These are phyloP conservation scores for Wickerhamomyces canadensis DNA, from an alignment of 805 yeast species.

Conservation along the genomic window DNA sequence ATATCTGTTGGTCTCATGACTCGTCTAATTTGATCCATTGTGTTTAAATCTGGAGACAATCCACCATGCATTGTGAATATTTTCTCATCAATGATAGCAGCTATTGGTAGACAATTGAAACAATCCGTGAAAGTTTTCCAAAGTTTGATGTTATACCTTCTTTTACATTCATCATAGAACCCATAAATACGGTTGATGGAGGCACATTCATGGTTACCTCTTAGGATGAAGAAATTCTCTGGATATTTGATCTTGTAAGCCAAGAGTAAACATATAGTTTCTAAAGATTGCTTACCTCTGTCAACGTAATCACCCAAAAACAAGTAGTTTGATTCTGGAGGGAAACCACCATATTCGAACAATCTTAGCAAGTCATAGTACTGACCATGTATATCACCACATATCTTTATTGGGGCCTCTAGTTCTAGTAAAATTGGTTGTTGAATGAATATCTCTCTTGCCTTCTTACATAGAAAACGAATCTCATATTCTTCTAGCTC, in stretches of 20 bases:
- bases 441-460: constrained; percentile 95
- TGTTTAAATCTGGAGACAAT: constrained; percentile 90
- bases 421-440: constrained; percentile 94
- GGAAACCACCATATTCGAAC: constrained; percentile 98
- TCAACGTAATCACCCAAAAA: constrained; percentile 97
- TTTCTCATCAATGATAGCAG: constrained; percentile 96
- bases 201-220: constrained; percentile 99
- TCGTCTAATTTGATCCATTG: constrained; percentile 98
- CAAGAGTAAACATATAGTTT: constrained; percentile 87
- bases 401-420: constrained; percentile 93
- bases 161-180: constrained; percentile 96
- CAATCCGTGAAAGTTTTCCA: constrained; percentile 99
- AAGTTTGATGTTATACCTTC: constrained; percentile 95
- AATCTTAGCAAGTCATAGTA: constrained; percentile 92
- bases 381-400: constrained; percentile 99
- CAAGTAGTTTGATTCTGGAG: constrained; percentile 95
- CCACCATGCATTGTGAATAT: constrained; percentile 99
- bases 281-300: constrained; percentile 96
- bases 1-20: constrained; percentile 99
- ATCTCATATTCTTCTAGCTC: constrained; percentile 91
- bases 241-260: constrained; percentile 98
- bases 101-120: constrained; percentile 96
- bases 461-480: constrained; percentile 92
- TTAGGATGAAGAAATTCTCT: constrained; percentile 90
- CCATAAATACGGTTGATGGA: constrained; percentile 97